Evolutionary conservation across 495 filamentous ascomycete species (phyloP).

Genomic region (Pyrenula aspistea): DNA sequence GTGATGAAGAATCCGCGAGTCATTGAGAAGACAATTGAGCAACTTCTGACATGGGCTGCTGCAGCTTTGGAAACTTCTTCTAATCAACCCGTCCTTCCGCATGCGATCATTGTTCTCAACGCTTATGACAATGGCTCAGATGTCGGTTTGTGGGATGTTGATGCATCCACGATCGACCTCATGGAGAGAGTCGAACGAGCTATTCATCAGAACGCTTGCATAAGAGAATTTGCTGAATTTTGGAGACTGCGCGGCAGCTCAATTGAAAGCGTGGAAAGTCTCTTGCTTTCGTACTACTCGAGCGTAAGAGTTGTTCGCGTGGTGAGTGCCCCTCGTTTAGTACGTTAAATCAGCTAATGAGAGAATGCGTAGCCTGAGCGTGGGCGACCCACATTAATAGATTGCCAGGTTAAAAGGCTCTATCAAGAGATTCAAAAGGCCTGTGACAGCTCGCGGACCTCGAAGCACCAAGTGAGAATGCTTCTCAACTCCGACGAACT

Average conservation of each 20-base stretch:
- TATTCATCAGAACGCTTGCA: constrained; percentile 6
- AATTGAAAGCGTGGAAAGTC: constrained; percentile 29
- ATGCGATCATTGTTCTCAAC: constrained; percentile 42
- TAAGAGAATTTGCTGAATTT: constrained; percentile 16
- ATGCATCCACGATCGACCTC: constrained; percentile 28
- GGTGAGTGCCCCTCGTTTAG: too few relatives aligned
- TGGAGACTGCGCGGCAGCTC: constrained; percentile 17
- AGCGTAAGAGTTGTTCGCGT: constrained; percentile 39
- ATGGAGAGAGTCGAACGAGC: constrained; percentile 11
- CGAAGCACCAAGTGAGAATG: constrained; percentile 13
- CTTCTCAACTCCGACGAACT: constrained; percentile 20
- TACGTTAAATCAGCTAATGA: too few relatives aligned
- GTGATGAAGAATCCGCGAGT: constrained; percentile 33
- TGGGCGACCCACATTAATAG: constrained; percentile 29
- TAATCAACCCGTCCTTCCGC: constrained; percentile 42
- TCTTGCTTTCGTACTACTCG: constrained; percentile 41
- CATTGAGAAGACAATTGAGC: constrained; percentile 12
- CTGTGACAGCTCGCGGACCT: constrained; percentile 16
- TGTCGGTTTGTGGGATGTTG: constrained; percentile 33
- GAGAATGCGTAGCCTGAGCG: too few relatives aligned
- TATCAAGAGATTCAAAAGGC: constrained; percentile 22
- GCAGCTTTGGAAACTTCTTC: constrained; percentile 35
- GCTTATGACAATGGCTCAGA: constrained; percentile 32
- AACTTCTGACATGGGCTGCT: constrained; percentile 21
- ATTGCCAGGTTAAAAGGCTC: constrained; percentile 37